A percentile compares a stretch with the other conserved stretches of the same genome.
These are phyloP conservation scores for Xylaria sp. DNA, from an alignment of 2,329 filamentous ascomycete genomes.

Conservation along the genomic window DNA sequence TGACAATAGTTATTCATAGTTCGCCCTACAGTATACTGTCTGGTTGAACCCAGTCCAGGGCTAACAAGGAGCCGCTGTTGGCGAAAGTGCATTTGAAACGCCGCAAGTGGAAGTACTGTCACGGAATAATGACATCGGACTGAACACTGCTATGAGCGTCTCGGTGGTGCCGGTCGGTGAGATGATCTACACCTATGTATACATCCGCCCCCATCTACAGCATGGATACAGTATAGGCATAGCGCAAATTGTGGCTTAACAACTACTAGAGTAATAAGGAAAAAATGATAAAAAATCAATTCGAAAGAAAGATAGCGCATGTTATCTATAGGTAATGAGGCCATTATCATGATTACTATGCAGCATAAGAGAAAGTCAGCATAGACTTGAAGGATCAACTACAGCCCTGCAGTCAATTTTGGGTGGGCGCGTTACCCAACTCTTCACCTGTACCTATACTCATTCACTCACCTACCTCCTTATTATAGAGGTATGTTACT, in stretches of 20 bases:
- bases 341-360: conserved; percentile 34
- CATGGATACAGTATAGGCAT: conserved; percentile 14
- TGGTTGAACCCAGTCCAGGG: background rate
- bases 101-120: background rate
- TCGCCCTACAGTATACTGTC: background rate
- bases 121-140: background rate
- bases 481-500: too few relatives aligned
- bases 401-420: background rate
- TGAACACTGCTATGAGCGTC: conserved; percentile 20
- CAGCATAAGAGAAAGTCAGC: conserved; percentile 28
- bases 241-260: conserved; percentile 9
- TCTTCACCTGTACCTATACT: background rate
- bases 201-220: conserved; percentile 7
- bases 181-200: conserved; percentile 11
- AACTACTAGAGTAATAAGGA: background rate
- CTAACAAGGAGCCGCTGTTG: background rate
- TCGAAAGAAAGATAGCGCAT: conserved; percentile 9
- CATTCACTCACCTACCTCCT: too few relatives aligned
- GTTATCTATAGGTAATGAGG: conserved; percentile 23
- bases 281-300: background rate
- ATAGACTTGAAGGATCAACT: conserved; percentile 28
- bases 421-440: background rate
- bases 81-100: background rate
- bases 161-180: conserved; percentile 25
- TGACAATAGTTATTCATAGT: background rate